Evolutionary conservation across 2,329 filamentous ascomycete genomes (phyloP), one percentile per base, ranked within the genome.

Genomic region (Venturia asperata): DNA sequence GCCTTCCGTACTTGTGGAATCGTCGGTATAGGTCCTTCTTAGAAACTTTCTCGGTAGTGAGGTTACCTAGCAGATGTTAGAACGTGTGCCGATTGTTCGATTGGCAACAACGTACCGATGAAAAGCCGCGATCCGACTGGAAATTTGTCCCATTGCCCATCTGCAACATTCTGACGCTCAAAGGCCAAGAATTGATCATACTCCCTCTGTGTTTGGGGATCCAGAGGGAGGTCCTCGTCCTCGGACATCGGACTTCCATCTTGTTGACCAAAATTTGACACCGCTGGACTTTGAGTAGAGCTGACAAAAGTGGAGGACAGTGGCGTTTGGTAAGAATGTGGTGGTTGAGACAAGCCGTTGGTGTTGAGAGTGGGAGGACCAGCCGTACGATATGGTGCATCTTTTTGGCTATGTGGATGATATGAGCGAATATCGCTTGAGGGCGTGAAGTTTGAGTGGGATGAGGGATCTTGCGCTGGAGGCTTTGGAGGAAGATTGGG

Each of bases 21-120:
- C 93, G 83, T 73, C 96, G 89, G 77, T 96, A 97, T 10, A 97
- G 86, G 76, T 97, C 92, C 69, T 89, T 86, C 77, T 97, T 97
- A 7, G 91, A 94, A 17, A 96, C 92, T 73, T 92, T 88, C 74
- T 97, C 93, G 64, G 90, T 93, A 1, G 92, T 92, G 13, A 99
- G 82, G 73, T 97, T 99, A 64, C 92, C 92, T 91, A 13, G 47
- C 24, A 56, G 19, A 61, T 58, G 56, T 66, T 41, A 62, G 43
- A 41, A 3, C 6, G 10, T 27, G 24, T 24, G 34, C 17, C 27
- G 37, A 9, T 2, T 15, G n/a, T 17, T 58, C 19, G 2, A 37
- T n/a, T 13, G 1, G 37, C 27, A 30, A 39, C 45, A 58, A 52
- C 83, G 74, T 81, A 91, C 90, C 90, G 73, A 94, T 90, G 72